Evolutionary conservation across 192 early-diverging fungal genomes (phyloP).

Genomic region (Coemansia sp.): DNA sequence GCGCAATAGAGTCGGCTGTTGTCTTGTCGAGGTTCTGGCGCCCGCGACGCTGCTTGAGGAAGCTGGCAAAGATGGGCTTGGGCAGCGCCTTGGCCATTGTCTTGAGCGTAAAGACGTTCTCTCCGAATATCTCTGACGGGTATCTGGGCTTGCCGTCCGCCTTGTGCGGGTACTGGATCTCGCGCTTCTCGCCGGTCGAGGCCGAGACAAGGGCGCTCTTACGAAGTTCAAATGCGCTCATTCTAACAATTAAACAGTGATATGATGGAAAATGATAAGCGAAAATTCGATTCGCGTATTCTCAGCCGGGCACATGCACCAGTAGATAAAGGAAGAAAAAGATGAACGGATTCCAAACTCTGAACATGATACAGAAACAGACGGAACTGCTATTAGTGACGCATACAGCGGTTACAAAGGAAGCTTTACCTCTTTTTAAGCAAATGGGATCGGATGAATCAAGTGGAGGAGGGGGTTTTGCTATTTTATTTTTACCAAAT

Average conservation of each 20-base stretch:
- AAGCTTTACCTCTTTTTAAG: no score
- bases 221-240: constrained; percentile 56
- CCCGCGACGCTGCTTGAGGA: constrained; percentile 92
- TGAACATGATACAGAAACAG: no score
- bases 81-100: constrained; percentile 87
- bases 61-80: constrained; percentile 93
- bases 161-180: constrained; percentile 76
- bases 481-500: background rate
- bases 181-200: constrained; percentile 68
- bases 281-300: no score
- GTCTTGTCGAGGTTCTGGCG: constrained; percentile 85
- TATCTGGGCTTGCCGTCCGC: constrained; percentile 72
- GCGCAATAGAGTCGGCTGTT: constrained; percentile 98
- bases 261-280: no score
- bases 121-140: constrained; percentile 89
- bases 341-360: background rate
- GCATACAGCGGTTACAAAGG: no score
- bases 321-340: background rate
- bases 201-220: constrained; percentile 64
- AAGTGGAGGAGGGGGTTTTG: no score
- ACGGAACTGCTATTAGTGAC: no score
- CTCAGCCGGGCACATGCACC: no score
- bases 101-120: constrained; percentile 94
- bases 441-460: no score
- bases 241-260: background rate